Percentiles rank a stretch among this genome's conserved stretches.
Conservation (phyloP, 2,329 filamentous ascomycete species). For the Neonectria punicea region DNA sequence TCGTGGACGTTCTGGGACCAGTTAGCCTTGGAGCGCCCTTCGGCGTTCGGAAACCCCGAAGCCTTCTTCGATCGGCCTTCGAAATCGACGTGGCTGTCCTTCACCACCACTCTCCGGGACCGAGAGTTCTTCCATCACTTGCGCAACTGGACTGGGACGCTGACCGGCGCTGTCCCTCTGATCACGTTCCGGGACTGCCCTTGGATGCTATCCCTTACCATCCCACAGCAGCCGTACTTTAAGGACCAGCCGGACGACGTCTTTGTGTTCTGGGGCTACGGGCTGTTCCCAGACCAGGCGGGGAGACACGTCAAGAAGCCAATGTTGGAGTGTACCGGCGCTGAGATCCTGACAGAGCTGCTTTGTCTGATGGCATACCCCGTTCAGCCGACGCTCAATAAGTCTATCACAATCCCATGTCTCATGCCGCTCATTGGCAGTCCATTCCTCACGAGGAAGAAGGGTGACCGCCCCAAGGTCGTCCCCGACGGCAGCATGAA, state of each 20-base stretch:
- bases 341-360: conserved; percentile 40
- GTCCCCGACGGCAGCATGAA: conserved; percentile 40
- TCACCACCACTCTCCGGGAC: conserved; percentile 39
- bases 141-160: conserved; percentile 37
- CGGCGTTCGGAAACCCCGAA: conserved; percentile 39
- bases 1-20: conserved; percentile 42
- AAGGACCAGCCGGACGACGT: conserved; percentile 38
- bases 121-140: conserved; percentile 36
- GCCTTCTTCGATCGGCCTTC: conserved; percentile 43
- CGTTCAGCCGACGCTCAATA: conserved; percentile 36
- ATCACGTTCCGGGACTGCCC: conserved; percentile 43
- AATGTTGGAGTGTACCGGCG: conserved; percentile 41
- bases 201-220: conserved; percentile 41
- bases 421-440: conserved; percentile 42
- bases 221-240: conserved; percentile 38
- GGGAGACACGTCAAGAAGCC: conserved; percentile 39
- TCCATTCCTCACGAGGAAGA: conserved; percentile 39
- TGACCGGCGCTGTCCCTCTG: conserved; percentile 36
- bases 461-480: conserved; percentile 39
- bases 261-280: conserved; percentile 43
- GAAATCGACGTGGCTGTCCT: conserved; percentile 43
- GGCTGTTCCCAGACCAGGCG: conserved; percentile 39
- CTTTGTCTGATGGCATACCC: conserved; percentile 40
- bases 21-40: conserved; percentile 34
- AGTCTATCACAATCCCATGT: conserved; percentile 37